A percentile compares a stretch with the other conserved stretches of the same genome.
Evolutionary conservation across 768 basidiomycete species (phyloP).

Genomic region (Phylloporus sp.): DNA sequence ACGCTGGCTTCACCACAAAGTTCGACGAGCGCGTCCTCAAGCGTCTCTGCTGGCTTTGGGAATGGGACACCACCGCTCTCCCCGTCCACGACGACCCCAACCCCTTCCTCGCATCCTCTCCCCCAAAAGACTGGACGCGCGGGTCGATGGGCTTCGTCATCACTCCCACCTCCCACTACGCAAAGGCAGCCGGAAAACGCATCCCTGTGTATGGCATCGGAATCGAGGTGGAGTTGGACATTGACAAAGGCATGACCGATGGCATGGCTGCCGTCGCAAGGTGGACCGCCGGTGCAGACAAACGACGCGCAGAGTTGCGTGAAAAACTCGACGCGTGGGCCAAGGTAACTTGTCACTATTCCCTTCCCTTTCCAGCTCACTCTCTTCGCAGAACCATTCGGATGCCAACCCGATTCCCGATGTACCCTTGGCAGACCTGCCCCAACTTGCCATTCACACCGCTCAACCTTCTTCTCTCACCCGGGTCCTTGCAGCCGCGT

Average conservation of each 20-base stretch:
- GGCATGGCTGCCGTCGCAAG: constrained; percentile 89
- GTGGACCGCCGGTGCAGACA: constrained; percentile 71
- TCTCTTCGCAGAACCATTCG: constrained; percentile 45
- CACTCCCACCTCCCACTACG: constrained; percentile 66
- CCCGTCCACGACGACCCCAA: constrained; percentile 58
- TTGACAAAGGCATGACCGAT: constrained; percentile 71
- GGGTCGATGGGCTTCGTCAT: constrained; percentile 77
- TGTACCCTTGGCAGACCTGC: constrained; percentile 63
- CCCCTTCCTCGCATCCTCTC: constrained; percentile 56
- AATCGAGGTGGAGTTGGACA: constrained; percentile 81
- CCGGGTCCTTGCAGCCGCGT: constrained; percentile 64
- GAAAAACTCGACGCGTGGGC: constrained; percentile 61
- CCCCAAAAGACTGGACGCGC: constrained; percentile 66
- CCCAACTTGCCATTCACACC: constrained; percentile 43
- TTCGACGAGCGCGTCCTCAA: constrained; percentile 66
- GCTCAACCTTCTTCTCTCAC: constrained; percentile 65
- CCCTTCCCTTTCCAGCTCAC: constrained; percentile 4
- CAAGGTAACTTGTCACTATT: constrained; percentile 38
- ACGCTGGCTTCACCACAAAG: constrained; percentile 58
- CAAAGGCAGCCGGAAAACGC: constrained; percentile 59
- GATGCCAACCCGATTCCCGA: constrained; percentile 42
- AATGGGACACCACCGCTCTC: constrained; percentile 63
- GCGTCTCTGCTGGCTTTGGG: constrained; percentile 84
- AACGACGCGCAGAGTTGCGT: constrained; percentile 52
- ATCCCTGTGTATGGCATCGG: constrained; percentile 81